Conservation (phyloP, 1,284 basidiomycete genomes). For the Apiotrichum mycotoxinovorans region DNA sequence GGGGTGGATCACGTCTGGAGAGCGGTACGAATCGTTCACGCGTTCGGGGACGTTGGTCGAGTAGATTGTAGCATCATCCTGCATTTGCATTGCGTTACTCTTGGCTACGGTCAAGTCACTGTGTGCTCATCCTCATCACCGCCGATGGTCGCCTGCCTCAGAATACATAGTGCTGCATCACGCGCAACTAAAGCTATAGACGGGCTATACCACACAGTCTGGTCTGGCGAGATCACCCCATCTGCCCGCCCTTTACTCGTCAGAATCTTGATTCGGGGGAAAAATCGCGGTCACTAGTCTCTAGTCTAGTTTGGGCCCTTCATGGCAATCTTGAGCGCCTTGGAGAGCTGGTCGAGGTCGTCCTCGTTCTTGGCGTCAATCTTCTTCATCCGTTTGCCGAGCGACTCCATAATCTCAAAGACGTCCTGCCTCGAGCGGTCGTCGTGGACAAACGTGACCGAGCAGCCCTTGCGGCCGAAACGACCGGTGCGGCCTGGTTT, state of each 20-base stretch:
- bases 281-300: background rate
- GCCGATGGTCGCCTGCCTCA: too few relatives aligned
- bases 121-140: too few relatives aligned
- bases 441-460: conserved; percentile 95
- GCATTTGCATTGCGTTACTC: background rate
- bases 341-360: conserved; percentile 40
- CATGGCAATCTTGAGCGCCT: conserved; percentile 32
- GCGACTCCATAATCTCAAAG: conserved; percentile 71
- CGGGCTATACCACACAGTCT: too few relatives aligned
- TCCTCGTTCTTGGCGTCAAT: conserved; percentile 34
- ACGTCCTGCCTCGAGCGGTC: conserved; percentile 77
- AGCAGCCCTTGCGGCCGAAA: conserved; percentile 90
- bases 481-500: conserved; percentile 81
- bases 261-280: too few relatives aligned
- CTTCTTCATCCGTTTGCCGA: conserved; percentile 57
- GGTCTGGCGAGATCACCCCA: too few relatives aligned
- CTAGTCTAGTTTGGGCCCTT: conserved; percentile 19
- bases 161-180: too few relatives aligned
- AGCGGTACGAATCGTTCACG: conserved; percentile 56
- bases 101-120: too few relatives aligned
- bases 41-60: background rate
- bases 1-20: conserved; percentile 62
- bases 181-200: too few relatives aligned
- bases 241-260: too few relatives aligned
- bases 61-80: background rate